Evolutionary conservation across 2,329 filamentous ascomycete species (phyloP).

Genomic region (Diaporthe citri): DNA sequence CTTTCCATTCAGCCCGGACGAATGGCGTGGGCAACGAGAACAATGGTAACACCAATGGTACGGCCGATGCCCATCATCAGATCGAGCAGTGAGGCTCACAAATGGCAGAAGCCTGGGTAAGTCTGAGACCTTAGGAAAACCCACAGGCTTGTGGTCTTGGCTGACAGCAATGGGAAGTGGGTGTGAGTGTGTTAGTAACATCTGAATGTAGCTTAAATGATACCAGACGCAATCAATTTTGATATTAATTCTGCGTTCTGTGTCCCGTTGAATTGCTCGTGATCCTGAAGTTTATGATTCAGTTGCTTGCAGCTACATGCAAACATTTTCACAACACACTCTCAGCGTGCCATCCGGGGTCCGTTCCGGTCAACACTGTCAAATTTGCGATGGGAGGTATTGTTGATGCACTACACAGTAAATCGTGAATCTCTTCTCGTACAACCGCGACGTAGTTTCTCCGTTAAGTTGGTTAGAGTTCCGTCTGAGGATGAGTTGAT

Average conservation of each 20-base stretch:
- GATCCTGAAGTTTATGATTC: not conserved
- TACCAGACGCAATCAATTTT: not conserved
- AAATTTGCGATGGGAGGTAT: too few species aligned
- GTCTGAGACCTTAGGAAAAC: not conserved
- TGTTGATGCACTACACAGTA: too few species aligned
- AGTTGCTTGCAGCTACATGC: too few species aligned
- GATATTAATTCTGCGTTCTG: not conserved
- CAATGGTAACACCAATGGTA: conserved; percentile 17
- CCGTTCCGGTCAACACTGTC: too few species aligned
- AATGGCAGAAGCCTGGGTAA: conserved; percentile 22
- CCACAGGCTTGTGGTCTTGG: not conserved
- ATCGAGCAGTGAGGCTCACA: conserved; percentile 34
- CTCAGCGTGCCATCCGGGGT: not conserved
- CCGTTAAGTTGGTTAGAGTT: too few species aligned
- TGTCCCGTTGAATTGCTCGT: not conserved
- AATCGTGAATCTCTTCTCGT: too few species aligned
- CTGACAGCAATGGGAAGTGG: not conserved
- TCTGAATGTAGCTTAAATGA: not conserved
- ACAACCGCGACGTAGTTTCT: too few species aligned
- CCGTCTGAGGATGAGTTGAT: too few species aligned
- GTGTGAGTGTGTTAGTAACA: not conserved
- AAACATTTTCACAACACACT: not conserved
- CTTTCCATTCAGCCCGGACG: not conserved
- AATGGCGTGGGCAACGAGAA: conserved; percentile 4
- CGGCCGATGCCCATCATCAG: conserved; percentile 18